Percentiles rank a stretch among this genome's conserved stretches.
Evolutionary conservation across 257 asterid genomes (phyloP).

Genomic region (Ophiorrhiza pumila): DNA sequence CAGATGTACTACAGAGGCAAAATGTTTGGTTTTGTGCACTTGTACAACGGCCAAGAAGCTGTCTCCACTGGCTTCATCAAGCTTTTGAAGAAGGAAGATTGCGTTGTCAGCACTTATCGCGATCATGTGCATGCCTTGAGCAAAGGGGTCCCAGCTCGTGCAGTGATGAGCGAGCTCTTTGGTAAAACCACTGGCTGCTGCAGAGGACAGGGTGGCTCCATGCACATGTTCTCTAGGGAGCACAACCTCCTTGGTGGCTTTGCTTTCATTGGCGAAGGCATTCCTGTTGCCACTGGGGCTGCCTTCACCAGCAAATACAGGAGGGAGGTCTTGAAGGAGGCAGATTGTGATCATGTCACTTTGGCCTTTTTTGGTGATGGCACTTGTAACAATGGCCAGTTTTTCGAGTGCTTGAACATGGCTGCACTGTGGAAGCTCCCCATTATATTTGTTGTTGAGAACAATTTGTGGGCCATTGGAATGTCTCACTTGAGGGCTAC

Average conservation of each 20-base stretch:
- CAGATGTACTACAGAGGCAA: constrained; percentile 98
- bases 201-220: constrained; percentile 98
- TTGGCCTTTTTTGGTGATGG: constrained; percentile 96
- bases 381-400: constrained; percentile 93
- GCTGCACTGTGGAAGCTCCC: constrained; percentile 97
- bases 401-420: constrained; percentile 98
- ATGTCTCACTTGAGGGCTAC: constrained; percentile 98
- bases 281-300: constrained; percentile 94
- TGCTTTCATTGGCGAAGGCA: constrained; percentile 96
- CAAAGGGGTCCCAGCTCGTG: constrained; percentile 92
- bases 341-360: constrained; percentile 81
- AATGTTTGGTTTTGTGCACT: constrained; percentile 96
- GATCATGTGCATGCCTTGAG: constrained; percentile 97
- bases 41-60: constrained; percentile 97
- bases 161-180: constrained; percentile 96
- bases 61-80: constrained; percentile 97
- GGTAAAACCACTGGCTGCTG: constrained; percentile 99
- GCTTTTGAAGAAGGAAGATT: constrained; percentile 75
- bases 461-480: constrained; percentile 98
- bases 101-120: constrained; percentile 87
- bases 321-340: constrained; percentile 80
- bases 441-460: constrained; percentile 89
- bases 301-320: constrained; percentile 85
- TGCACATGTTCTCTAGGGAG: constrained; percentile 99
- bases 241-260: constrained; percentile 93